These are phyloP conservation scores for Aspergillus ibericus DNA, from an alignment of 2,329 filamentous ascomycete genomes.

Conservation along the genomic window DNA sequence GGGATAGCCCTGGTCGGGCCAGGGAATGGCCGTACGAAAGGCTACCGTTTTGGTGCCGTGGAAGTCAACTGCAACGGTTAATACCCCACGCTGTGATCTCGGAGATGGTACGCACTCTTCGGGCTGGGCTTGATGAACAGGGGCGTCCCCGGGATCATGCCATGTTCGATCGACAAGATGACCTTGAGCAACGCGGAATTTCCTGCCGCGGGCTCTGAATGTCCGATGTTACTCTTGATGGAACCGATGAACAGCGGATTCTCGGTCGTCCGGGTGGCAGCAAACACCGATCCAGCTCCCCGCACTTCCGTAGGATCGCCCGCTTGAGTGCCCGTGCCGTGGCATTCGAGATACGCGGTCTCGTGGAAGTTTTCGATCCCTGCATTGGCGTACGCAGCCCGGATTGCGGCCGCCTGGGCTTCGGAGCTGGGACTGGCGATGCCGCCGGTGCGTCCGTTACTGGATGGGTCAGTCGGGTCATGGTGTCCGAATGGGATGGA, in stretches of 20 bases:
- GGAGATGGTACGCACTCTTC: too few species aligned
- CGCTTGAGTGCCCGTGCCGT: not conserved
- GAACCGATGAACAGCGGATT: too few species aligned
- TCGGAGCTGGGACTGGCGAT: not conserved
- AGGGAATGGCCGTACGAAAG: too few species aligned
- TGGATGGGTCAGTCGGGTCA: too few species aligned
- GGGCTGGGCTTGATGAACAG: conserved; percentile 25
- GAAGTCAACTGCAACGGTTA: conserved; percentile 16
- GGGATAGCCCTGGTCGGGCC: too few species aligned
- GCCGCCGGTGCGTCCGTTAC: not conserved
- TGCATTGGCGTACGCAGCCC: not conserved
- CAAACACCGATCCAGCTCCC: too few species aligned
- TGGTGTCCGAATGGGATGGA: too few species aligned
- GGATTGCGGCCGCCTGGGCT: not conserved
- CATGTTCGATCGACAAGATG: conserved; percentile 27
- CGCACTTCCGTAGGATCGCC: too few species aligned
- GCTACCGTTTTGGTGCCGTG: too few species aligned
- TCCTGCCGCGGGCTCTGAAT: conserved; percentile 27
- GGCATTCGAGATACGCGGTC: not conserved
- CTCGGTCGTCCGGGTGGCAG: too few species aligned
- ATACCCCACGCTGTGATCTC: too few species aligned
- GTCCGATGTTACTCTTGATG: conserved; percentile 32
- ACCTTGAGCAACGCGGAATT: conserved; percentile 28
- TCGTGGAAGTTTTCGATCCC: not conserved
- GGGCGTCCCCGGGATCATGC: conserved; percentile 28